Conservation (phyloP, 495 filamentous ascomycete species). For the Aspergillus nidulans region DNA sequence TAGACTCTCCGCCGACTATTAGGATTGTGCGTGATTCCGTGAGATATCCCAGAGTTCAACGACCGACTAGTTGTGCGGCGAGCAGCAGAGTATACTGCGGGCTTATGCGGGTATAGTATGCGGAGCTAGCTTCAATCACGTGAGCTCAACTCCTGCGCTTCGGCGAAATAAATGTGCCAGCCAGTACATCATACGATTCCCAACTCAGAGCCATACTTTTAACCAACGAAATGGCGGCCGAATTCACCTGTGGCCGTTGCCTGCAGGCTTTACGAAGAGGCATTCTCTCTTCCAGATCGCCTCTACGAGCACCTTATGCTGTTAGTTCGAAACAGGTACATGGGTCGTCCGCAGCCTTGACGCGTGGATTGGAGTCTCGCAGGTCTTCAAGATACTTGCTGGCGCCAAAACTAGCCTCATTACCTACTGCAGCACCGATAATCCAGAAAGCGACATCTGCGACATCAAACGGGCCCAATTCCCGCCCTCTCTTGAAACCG, state of each 20-base stretch:
- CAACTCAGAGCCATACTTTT: background rate
- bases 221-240: slow-evolving; percentile 33
- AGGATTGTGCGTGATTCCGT: too few species aligned
- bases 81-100: too few species aligned
- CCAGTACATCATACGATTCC: too few species aligned
- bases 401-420: slow-evolving; percentile 14
- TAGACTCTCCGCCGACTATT: too few species aligned
- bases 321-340: slow-evolving; percentile 23
- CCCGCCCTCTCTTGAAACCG: slow-evolving; percentile 56
- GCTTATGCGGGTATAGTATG: too few species aligned
- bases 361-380: slow-evolving; percentile 31
- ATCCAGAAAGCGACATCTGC: slow-evolving; percentile 27
- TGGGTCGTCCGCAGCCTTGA: slow-evolving; percentile 21
- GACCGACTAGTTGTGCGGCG: too few species aligned
- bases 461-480: slow-evolving; percentile 20
- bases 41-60: too few species aligned
- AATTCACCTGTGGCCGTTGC: slow-evolving; percentile 42
- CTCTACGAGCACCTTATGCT: slow-evolving; percentile 22
- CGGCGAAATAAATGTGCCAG: too few species aligned
- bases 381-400: slow-evolving; percentile 18
- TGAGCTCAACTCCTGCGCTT: too few species aligned
- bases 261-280: slow-evolving; percentile 34
- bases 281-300: slow-evolving; percentile 15
- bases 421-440: slow-evolving; percentile 1
- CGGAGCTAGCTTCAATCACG: too few species aligned